Conservation (phyloP, 83 land plant genomes). For the Larix sibirica region DNA sequence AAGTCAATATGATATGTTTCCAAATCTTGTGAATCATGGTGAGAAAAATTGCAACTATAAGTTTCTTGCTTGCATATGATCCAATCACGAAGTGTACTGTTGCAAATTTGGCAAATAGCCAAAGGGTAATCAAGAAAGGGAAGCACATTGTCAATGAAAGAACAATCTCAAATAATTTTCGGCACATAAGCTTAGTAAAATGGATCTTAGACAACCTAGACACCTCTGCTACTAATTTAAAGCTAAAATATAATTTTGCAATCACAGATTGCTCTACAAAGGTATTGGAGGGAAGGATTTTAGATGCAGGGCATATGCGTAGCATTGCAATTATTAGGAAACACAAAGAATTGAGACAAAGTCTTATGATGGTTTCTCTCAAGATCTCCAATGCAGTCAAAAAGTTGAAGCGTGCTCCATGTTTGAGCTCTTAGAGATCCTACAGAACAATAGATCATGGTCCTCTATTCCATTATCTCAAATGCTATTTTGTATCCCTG, state of each 20-base stretch:
- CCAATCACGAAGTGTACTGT: no score
- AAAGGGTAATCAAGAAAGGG: conserved; percentile 56
- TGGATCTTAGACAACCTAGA: conserved; percentile 42
- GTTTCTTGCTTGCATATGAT: conserved; percentile 43
- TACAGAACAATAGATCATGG: neutral
- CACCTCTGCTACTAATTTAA: conserved; percentile 32
- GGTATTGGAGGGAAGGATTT: conserved; percentile 44
- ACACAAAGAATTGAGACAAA: conserved; percentile 43
- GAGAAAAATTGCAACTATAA: neutral
- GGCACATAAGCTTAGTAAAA: conserved; percentile 21
- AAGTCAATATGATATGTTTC: conserved; percentile 18
- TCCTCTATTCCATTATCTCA: no score
- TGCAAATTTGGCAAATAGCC: conserved; percentile 5
- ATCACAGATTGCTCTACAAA: conserved; percentile 39
- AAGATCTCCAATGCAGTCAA: conserved; percentile 71
- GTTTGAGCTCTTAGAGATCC: neutral
- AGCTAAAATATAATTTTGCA: conserved; percentile 28
- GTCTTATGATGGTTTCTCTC: conserved; percentile 61
- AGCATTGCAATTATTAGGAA: conserved; percentile 45
- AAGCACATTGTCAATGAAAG: conserved; percentile 50
- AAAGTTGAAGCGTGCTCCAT: conserved; percentile 28
- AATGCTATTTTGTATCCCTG: no score
- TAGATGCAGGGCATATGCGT: conserved; percentile 61
- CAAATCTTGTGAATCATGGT: conserved; percentile 32
- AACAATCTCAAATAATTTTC: conserved; percentile 37